Evolutionary conservation across 176 grass and related monocot species (phyloP).

Genomic region (Avena atlantica): DNA sequence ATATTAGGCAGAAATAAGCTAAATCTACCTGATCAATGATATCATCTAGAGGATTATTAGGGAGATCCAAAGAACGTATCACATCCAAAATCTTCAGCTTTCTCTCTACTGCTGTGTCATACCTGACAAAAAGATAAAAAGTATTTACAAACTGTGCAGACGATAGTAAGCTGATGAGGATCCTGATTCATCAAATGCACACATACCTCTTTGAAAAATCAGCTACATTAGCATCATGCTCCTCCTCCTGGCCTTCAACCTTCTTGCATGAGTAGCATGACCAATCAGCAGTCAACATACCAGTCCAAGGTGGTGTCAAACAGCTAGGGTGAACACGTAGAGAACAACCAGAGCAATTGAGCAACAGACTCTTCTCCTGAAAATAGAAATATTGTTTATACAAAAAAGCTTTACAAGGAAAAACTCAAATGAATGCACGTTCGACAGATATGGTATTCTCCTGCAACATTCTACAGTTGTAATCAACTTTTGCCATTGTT

Average conservation of each 20-base stretch:
- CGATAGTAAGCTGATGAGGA: constrained; percentile 34
- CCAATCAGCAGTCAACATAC: constrained; percentile 83
- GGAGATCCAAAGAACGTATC: constrained; percentile 92
- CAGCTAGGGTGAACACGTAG: constrained; percentile 85
- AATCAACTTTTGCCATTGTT: not conserved
- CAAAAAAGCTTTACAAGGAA: constrained; percentile 26
- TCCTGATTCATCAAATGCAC: constrained; percentile 29
- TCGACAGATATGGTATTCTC: constrained; percentile 11
- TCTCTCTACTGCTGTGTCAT: constrained; percentile 68
- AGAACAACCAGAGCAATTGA: constrained; percentile 95
- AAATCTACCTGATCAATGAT: constrained; percentile 96
- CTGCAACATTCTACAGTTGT: constrained; percentile 22
- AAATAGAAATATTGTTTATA: constrained; percentile 35
- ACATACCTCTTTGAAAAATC: constrained; percentile 83
- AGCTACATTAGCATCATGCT: constrained; percentile 78
- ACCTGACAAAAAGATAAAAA: constrained; percentile 61
- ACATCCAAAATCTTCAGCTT: constrained; percentile 83
- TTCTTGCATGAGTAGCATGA: constrained; percentile 90
- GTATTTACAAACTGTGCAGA: constrained; percentile 42
- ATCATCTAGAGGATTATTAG: constrained; percentile 99
- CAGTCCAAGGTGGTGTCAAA: constrained; percentile 94
- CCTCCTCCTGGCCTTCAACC: constrained; percentile 68
- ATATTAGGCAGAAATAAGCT: not conserved
- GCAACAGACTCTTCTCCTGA: constrained; percentile 86
- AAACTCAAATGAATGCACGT: not conserved